Base-by-base conservation (phyloP, 1,139 yeast genomes). In the Pneumocystis sp. region DNA sequence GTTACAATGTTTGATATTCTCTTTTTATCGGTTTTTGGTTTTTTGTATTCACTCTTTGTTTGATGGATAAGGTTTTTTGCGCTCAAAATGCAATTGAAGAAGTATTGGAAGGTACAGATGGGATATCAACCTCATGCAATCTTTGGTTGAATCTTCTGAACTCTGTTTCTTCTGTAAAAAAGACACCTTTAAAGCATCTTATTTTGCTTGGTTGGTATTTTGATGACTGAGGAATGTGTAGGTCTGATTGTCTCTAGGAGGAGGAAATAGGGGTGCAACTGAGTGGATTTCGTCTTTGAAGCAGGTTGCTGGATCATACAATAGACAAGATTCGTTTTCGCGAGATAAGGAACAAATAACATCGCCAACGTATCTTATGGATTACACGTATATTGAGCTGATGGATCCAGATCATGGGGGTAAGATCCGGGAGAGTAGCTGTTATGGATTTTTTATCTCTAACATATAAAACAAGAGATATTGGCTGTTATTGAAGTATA, bases 331-430 rank as follows among this genome's bases (percentile, higher is more conserved):
- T 1, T 12, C 34, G 5, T 25, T 25, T 1, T 25, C 19, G 3
- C 7, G 21, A 25, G 21, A 50, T 25, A 50, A 50, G 34, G 57
- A 25, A 25, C 15, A 4, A 17, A 5, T n/a, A 17, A 25, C 17
- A 21, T 7, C 17, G 3, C 21, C 57, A 5, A 50, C 57, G 8
- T 50, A 25, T 50, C 57, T 50, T 25, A 50, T 76, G 34, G 79
- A 79, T 0, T 78, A 77, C 65, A 71, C 77, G 0, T 77, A 68
- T 66, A 68, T 76, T 7, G 75, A 76, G 61, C 73, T 72, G 65
- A 69, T 68, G 25, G 77, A 76, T 56, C 68, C 69, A 3, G 75
- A 74, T n/a, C 72, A 73, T 19, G 75, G 73, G 37, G 75, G 73
- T 65, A 70, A 7, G 31, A 15, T 60, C 64, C 17, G 62, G 6